These are phyloP conservation scores for Wilcoxina mikolae DNA, from an alignment of 495 filamentous ascomycete species.

Conservation along the genomic window DNA sequence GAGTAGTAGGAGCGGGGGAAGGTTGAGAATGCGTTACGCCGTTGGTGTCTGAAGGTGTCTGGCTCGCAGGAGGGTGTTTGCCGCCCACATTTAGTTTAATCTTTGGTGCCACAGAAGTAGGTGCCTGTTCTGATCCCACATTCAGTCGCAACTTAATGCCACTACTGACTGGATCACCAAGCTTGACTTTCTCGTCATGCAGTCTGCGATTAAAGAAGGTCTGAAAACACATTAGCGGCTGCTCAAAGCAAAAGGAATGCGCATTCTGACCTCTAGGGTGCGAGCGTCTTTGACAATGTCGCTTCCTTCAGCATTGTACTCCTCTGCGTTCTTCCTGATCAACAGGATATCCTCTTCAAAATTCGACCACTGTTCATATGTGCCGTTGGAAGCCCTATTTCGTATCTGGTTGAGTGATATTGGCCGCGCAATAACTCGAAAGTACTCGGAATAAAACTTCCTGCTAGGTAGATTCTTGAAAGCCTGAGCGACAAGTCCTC, in stretches of 20 bases:
- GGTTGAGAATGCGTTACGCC: conserved; percentile 32
- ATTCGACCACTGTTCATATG: conserved; percentile 56
- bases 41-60: conserved; percentile 43
- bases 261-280: conserved; percentile 52
- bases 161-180: conserved; percentile 25
- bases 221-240: conserved; percentile 2
- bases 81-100: conserved; percentile 58
- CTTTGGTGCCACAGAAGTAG: conserved; percentile 53
- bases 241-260: background rate
- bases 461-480: conserved; percentile 55
- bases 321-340: conserved; percentile 73
- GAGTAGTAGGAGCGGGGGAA: too few species aligned
- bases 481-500: conserved; percentile 50
- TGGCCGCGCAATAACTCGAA: conserved; percentile 52
- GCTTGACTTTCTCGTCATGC: conserved; percentile 46
- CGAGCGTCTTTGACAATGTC: conserved; percentile 56
- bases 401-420: conserved; percentile 64
- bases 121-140: conserved; percentile 22
- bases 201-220: conserved; percentile 49
- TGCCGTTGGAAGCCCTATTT: conserved; percentile 46
- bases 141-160: conserved; percentile 28
- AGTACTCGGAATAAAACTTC: conserved; percentile 55
- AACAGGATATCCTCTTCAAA: conserved; percentile 64
- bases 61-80: conserved; percentile 36
- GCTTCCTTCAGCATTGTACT: conserved; percentile 81